Base-by-base conservation (phyloP, 306 rosid species). In the Fragaria nilgerrensis region DNA sequence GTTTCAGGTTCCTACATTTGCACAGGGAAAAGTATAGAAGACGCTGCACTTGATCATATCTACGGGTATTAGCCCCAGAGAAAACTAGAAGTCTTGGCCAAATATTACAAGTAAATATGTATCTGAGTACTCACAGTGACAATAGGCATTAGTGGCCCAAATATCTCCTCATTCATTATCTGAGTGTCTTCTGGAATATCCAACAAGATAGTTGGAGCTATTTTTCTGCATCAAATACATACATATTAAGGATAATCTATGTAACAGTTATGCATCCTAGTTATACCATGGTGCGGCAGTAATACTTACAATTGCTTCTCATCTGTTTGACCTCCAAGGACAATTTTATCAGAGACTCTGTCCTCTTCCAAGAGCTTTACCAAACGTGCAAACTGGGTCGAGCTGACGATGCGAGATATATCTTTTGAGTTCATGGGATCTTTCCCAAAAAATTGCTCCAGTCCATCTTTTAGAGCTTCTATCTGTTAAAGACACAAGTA, bases 131-230 rank as follows among this genome's bases (percentile, higher is more conserved):
- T 86, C 45, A 92, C 96, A 25, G 94, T 90, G 71, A 90, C 44
- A 64, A 90, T 92, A 68, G 96, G 96, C 85, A 92, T 3, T 70
- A 90, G 77, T 52, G 96, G 96, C 16, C 97, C 96, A 79, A 90
- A 90, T 81, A 92, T 92, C 82, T 92, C 97, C 64, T 92, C 97
- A 50, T 90, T 90, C 97, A 92, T 90, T 20, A 90, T 81, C 67
- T 43, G 67, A 47, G 92, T 69, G 7, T 92, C 96, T 62, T 82
- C 85, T 52, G 97, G 96, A 72, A 88, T 87, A 84, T 89, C 91
- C 74, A 92, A 75, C 80, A 92, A 20, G 63, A 92, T 76, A 55
- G 97, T 88, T 76, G 97, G 97, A 72, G 96, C 89, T 75, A 92
- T 90, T 86, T 66, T 89, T 79, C 97, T 92, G 88, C 84, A 83